Evolutionary conservation across 1,284 basidiomycete genomes (phyloP), one percentile per base, ranked within the genome.

Genomic region (Rugosomyces carneus): DNA sequence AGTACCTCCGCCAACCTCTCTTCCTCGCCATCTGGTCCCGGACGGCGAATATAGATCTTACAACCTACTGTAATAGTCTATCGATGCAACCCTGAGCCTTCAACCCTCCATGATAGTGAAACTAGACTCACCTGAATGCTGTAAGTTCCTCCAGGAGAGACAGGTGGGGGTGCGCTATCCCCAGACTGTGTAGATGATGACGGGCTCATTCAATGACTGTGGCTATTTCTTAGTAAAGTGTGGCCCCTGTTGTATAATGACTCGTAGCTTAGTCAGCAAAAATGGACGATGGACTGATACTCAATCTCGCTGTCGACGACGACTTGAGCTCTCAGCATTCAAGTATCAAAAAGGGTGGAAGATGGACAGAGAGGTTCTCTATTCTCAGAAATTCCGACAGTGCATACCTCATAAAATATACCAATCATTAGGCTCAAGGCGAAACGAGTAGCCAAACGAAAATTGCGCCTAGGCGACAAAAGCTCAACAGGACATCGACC

Each of bases 1-100:
- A 97, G 75, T 52, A 97, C 86, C 70, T 97, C 93, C 13, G 93
- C 94, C 48, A 92, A 82, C 46, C 93, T 85, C 60, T 95, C 89
- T 67, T 95, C 70, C 57, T 81, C 73, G 19, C 85, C 88, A 55
- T 84, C 82, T 31, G 81, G 68, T 27, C 79, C 78, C 47, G 85
- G 84, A 56, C 93, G 85, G 45, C 79, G 78, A 53, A 94, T 89
- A 68, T 85, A 93, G 62, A 97, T 80, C 72, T 95, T 95, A 71
- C 93, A 95, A 48, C 93, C 93, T 55, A 93, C 87, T 49, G 82
- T 78, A 54, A 97, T 81, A 34, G 81, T 84, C 92, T 95, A 47
- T 45, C 27, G 38, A 51, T 19, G 18, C n/a, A 16, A 7, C 37
- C 49, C 56, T 55, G 31, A 23, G n/a, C 57, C 56, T 54, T 48